Conservation (phyloP, 768 basidiomycete species). For the Russula lepida region DNA sequence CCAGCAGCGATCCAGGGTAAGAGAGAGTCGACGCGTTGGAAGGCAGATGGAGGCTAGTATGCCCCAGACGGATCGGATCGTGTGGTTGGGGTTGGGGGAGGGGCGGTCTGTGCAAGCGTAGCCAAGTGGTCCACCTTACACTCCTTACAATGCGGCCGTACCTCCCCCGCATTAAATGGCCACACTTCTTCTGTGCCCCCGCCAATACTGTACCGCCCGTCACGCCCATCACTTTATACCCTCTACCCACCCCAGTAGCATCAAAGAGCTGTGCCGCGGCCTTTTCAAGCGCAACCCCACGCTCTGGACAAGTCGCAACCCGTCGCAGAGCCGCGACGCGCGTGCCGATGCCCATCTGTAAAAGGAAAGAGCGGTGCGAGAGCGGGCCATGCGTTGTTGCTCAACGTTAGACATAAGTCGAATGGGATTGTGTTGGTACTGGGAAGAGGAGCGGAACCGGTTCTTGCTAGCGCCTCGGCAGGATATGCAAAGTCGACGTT, state of each 20-base stretch:
- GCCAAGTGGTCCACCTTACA: too few relatives aligned
- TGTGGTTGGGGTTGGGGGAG: too few relatives aligned
- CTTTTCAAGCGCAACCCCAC: conserved; percentile 43
- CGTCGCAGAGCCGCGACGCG: conserved; percentile 59
- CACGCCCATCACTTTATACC: conserved; percentile 77
- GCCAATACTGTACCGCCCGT: conserved; percentile 22
- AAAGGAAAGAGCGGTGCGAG: conserved; percentile 68
- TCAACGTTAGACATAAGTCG: conserved; percentile 18
- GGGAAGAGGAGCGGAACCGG: conserved; percentile 32
- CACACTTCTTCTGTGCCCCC: not conserved
- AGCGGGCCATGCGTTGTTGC: conserved; percentile 56
- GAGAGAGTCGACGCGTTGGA: too few relatives aligned
- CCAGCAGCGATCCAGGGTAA: too few relatives aligned
- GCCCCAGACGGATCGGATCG: too few relatives aligned
- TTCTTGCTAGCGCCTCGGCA: conserved; percentile 59
- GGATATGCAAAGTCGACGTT: conserved; percentile 95
- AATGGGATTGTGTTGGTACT: not conserved
- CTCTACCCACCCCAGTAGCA: conserved; percentile 71
- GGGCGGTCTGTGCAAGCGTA: too few relatives aligned
- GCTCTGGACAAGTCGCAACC: conserved; percentile 40
- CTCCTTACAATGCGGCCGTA: too few relatives aligned
- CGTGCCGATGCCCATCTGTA: conserved; percentile 61
- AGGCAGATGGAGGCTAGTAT: too few relatives aligned
- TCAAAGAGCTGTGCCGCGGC: conserved; percentile 72
- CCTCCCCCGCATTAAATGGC: not conserved